Base-by-base conservation (phyloP, 441 rosid genomes). In the Adansonia madagascariensis region DNA sequence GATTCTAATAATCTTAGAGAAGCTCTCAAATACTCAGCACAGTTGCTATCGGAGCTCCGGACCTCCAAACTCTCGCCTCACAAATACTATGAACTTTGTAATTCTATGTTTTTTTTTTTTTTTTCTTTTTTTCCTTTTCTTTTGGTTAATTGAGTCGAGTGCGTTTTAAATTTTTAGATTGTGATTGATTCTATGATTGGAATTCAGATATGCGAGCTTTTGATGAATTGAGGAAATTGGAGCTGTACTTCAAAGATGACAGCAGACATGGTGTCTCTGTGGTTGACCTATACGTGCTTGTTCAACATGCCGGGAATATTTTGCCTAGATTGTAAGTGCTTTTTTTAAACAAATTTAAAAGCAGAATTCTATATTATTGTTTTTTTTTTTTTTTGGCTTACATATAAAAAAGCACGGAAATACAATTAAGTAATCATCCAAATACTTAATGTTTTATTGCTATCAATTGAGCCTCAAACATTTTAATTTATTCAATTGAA, bases 271-370 rank as follows among this genome's bases (percentile, higher is more conserved):
- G 94, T 47, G 88, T 90, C 44, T 88, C 89, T 0, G 76, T 90
- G 8, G 82, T 83, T 20, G 94, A 90, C 85, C 81, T 90, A 68
- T 90, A 90, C 73, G 91, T 88, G 86, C 92, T 90, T 70, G 92
- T 90, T 73, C 94, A 90, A 82, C 94, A 90, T 67, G 94, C 94
- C 66, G 94, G 94, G 22, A 90, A 90, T 80, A 85, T 90, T 31
- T 85, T 90, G 80, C 94, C 94, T 77, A 77, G 92, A 73, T 80
- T 83, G 94, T 90, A 81, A 85, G 90, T 62, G 63, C 47, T 62
- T 57, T 57, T 55, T 0, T 53, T 46, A 20, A 7, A 41, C 55
- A 44, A 12, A 12, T 73, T 39, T 20, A 46, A 18, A 39, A n/a
- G 46, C 8, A 3, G 31, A 14, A n/a, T 53, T 56, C 66, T 63